These are phyloP conservation scores for Xylaria sp. DNA, from an alignment of 2,329 filamentous ascomycete species.

Conservation along the genomic window DNA sequence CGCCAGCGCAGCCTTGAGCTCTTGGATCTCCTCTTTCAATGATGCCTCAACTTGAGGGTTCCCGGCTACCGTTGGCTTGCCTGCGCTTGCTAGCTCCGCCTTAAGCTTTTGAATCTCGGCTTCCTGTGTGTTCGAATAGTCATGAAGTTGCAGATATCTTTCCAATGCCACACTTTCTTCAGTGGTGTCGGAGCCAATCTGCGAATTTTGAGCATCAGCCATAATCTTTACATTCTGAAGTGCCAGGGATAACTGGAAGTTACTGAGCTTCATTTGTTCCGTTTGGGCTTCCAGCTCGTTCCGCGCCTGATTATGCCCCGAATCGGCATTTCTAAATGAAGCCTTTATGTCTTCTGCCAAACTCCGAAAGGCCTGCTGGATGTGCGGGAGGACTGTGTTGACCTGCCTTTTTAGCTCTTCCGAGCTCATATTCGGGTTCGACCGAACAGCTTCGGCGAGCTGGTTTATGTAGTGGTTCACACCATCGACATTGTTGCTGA, in stretches of 20 bases:
- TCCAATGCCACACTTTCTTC: too few species aligned
- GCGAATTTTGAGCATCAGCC: too few species aligned
- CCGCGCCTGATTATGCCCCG: neutral
- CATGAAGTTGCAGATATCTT: too few species aligned
- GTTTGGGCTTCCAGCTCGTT: neutral
- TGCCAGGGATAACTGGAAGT: neutral
- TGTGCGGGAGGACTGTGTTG: neutral
- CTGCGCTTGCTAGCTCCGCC: neutral
- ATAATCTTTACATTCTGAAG: neutral
- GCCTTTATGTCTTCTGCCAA: neutral
- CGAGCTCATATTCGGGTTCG: neutral
- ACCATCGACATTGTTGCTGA: neutral
- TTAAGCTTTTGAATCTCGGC: slow-evolving; percentile 1
- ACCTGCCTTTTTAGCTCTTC: neutral
- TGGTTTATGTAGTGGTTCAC: neutral
- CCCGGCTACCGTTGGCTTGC: too few species aligned
- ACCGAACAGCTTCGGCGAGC: neutral
- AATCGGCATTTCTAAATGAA: neutral
- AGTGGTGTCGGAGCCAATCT: too few species aligned
- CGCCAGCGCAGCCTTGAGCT: neutral
- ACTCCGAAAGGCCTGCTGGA: neutral
- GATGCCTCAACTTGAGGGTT: too few species aligned
- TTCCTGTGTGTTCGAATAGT: too few species aligned
- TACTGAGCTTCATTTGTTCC: neutral
- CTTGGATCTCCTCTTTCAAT: slow-evolving; percentile 1